Evolutionary conservation across 2,329 filamentous ascomycete genomes (phyloP), one percentile per base, ranked within the genome.

Genomic region (Bipolaris oryzae): DNA sequence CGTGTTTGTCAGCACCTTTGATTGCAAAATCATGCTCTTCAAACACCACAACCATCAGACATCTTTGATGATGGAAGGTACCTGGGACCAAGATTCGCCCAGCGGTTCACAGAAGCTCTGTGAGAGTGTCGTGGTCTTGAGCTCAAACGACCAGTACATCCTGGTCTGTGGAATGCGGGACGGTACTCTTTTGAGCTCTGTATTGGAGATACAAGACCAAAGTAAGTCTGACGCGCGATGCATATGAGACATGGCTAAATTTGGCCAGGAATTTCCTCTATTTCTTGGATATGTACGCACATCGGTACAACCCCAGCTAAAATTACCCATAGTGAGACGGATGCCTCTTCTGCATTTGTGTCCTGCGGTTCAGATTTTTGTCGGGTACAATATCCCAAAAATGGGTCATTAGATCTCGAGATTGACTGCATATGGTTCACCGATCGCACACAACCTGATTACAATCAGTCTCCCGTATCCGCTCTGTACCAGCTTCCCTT

Each of bases 361-460:
- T 69, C 73, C n/a, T 79, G 77, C 53, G 77, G 75, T 13, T 60
- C 70, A 1, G 73, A 78, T 25, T 72, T 76, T 10, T 77, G 74
- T 55, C 69, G 68, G 21, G 52, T 78, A 16, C 67, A 68, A 16
- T 67, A 60, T 42, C 59, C 62, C 20, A 21, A 20, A 18, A 55
- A 38, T 3, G 48, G 50, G 0, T 18, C 47, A 2, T 57, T 57
- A 3, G 25, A 28, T 2, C 38, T 74, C 2, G 58, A 65, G 2
- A 64, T 78, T 21, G 70, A 73, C 11, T 75, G 71, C 1, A 67
- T 79, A 18, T 79, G 76, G 75, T 73, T 79, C 43, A 72, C 71
- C 9, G 66, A 75, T 31, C 62, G 55, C 1, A 55, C 50, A 3
- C 67, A 69, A 10, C 68, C 71, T 2, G 62, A 55, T 18, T 74